Base-by-base conservation (phyloP, 129 eudicot genomes). In the Tagetes erecta region DNA sequence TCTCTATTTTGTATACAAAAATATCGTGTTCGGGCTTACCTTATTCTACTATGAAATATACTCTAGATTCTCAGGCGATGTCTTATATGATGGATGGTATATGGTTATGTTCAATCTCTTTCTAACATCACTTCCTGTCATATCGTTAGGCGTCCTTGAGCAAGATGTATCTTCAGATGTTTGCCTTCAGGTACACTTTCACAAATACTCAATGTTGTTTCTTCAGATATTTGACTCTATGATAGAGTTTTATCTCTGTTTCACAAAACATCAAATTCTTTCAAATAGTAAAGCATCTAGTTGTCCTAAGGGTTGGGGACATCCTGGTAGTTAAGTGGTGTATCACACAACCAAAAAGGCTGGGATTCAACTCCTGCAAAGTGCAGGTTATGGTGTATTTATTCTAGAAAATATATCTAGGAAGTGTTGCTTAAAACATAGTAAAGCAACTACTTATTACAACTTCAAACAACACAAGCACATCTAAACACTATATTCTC, bases 1-100 rank as follows among this genome's bases (percentile, higher is more conserved):
- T 62, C 83, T 83, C 70, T 86, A 86, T 70, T 86, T 86, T 64
- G 86, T 86, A 64, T 86, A 86, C 83, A 86, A 83, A 81, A 86
- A 86, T 68, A 76, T 86, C 14, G 86, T 79, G 7, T 86, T 86
- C 9, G 87, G 90, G n/a, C 83, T 82, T 34, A 86, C 90, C 20
- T 71, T 86, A 56, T 86, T 86, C 85, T 82, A 79, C 79, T 82
- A 82, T 2, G 90, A 86, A 73, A 77, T 82, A 40, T 82, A 80
- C 72, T 76, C 90, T 30, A 73, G 76, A 68, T 86, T 86, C 60
- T 80, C 90, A 0, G 87, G 83, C 31, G 67, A 77, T 49, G 84
- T 82, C 6, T 60, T 82, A 42, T 86, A 86, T 39, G 81, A 86
- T 2, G 90, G 85, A 40, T 86, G 90, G 90, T 86, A 82, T 70